Base-by-base conservation (phyloP, 108 stramenopile species). In the Cyclotella choctawhatcheeana region DNA sequence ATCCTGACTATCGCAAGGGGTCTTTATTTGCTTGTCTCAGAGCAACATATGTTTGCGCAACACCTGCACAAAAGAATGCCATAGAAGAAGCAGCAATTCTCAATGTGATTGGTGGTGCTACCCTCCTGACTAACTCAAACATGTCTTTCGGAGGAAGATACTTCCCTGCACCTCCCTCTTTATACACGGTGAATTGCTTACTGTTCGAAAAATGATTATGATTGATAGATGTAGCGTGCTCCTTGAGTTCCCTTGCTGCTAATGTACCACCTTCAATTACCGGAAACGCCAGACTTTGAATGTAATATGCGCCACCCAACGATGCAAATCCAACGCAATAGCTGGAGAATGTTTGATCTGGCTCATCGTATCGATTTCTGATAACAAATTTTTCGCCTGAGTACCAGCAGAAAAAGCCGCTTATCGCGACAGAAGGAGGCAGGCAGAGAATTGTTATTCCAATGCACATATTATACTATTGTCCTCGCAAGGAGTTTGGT, bases 161-260 rank as follows among this genome's bases (percentile, higher is more conserved):
- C n/a, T 51, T 51, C 50, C 50, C 50, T 17, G 50, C 14, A 6
- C 50, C 50, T 51, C 50, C 50, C 50, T 51, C 50, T 51, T 51
- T 51, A 17, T 51, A 51, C 6, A 51, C 50, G n/a, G 50, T 51
- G 16, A 51, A 51, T 51, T 51, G 50, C n/a, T 51, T 51, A 17
- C 50, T n/a, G 6, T 7, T 5, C 6, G 21, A 51, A n/a, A 21
- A 22, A 51, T 51, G n/a, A 6, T n/a, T 17, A 17, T 51, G 50
- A n/a, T 22, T n/a, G 5, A 22, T 51, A n/a, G 50, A n/a, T n/a
- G 21, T 51, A 5, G 50, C 50, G n/a, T 51, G 50, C 16, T 51
- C 50, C 16, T 51, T 51, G 14, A 51, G n/a, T 22, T 51, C 50
- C 16, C 16, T n/a, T 51, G 20, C 50, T n/a, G 50, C n/a, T 21